A percentile compares a stretch with the other conserved stretches of the same genome.
Conservation (phyloP, 2,329 filamentous ascomycete genomes). For the Aspergillus persii region DNA sequence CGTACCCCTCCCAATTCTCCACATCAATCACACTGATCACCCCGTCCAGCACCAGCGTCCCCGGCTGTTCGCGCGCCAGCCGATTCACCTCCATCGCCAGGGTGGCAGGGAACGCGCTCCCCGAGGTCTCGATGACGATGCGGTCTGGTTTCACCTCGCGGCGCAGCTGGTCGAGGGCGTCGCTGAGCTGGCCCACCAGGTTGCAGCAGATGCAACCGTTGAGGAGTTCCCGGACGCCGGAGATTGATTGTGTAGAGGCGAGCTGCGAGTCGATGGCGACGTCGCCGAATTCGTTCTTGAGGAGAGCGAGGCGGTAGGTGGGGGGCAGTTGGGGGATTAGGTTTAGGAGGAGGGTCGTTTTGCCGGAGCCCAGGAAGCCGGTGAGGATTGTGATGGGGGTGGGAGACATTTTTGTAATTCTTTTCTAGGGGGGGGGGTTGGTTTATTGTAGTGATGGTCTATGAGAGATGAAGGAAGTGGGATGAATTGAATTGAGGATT, state of each 20-base stretch:
- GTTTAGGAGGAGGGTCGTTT: conserved; percentile 93
- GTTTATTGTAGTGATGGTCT: background rate
- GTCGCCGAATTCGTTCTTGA: conserved; percentile 98
- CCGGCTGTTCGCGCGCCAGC: conserved; percentile 59
- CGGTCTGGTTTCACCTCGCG: conserved; percentile 65
- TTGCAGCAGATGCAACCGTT: conserved; percentile 99
- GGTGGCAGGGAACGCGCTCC: conserved; percentile 83
- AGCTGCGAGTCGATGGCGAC: conserved; percentile 91
- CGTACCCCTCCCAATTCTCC: conserved; percentile 92
- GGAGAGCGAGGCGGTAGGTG: conserved; percentile 84
- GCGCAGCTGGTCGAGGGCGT: conserved; percentile 74
- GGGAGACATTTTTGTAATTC: conserved; percentile 53
- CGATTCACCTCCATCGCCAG: conserved; percentile 88
- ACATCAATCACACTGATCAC: conserved; percentile 89
- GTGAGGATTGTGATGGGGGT: conserved; percentile 94
- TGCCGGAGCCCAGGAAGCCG: conserved; percentile 92
- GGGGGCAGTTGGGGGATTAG: conserved; percentile 85
- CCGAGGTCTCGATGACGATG: conserved; percentile 91
- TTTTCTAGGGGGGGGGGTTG: background rate
- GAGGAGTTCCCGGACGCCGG: conserved; percentile 86
- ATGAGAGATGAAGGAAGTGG: background rate
- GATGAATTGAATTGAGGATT: background rate
- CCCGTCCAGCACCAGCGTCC: conserved; percentile 74
- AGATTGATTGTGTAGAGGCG: conserved; percentile 75
- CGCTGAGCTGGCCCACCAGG: conserved; percentile 83